Base-by-base conservation (phyloP, 2,329 filamentous ascomycete genomes). In the Fusarium tupiense region DNA sequence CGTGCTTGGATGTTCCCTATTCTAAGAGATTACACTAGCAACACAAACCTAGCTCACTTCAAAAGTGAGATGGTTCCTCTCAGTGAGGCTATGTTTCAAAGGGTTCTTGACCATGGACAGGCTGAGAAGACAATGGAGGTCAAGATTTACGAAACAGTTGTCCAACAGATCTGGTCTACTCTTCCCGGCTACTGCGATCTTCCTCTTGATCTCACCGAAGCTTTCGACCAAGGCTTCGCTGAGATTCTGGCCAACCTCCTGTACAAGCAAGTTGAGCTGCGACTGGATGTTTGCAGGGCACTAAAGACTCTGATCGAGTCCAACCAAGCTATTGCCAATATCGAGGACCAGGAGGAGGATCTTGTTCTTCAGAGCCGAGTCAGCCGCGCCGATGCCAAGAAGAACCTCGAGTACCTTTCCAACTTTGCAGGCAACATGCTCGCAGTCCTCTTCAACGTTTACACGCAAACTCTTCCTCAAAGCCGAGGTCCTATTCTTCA, bases 401-500 rank as follows among this genome's bases (percentile, higher is more conserved):
- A 92, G 83, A 98, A 98, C 80, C 85, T 98, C 44, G 86, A 90
- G n/a, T 92, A 97, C 81, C 87, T 99, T 19, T 91, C 94, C 22
- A 86, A 86, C 2, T 95, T 96, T 80, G 89, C 96, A 3, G 92
- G 92, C 69, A 98, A 98, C 78, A 89, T 99, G 84, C 90, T 99
- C 47, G 95, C 96, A 12, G 96, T 98, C 2, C 86, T 99, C n/a
- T 98, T 99, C 88, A 99, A 99, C 81, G 96, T 99, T 50, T 99
- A 99, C 85, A 98, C 94, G 73, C 94, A 98, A 82, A 99, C 96
- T 2, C 88, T 99, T 33, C 96, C 96, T 6, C 94, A 98, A 80
- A 96, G 94, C 79, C 90, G 96, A 76, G 95, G 94, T 0, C 94
- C 94, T 26, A 96, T 99, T 61, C 86, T 99, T 40, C 94, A 96